Percentiles rank a stretch among this genome's conserved stretches.
phyloP scores from a whole-genome alignment of 1,284 basidiomycete species.

The Microbotryum lychnidis-dioicae region DNA sequence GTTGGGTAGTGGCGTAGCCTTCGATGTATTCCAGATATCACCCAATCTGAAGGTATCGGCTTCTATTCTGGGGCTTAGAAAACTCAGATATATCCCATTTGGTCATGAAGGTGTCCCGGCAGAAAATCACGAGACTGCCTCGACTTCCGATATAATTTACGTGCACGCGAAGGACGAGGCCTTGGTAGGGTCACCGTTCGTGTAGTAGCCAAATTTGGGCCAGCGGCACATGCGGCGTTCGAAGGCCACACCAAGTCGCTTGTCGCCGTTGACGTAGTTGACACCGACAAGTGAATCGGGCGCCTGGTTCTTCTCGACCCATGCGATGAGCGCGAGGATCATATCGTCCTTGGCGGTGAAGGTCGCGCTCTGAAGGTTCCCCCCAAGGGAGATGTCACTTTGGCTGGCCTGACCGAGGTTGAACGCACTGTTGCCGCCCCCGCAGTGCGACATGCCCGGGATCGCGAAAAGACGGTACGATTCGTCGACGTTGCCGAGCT shows the following conservation, averaged over 20 bases:
- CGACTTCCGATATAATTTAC: not conserved
- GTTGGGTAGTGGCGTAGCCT: too few relatives aligned
- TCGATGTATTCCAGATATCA: too few relatives aligned
- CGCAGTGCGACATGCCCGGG: conserved; percentile 18
- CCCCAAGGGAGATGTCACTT: not conserved
- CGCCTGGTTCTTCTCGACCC: conserved; percentile 16
- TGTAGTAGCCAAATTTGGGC: conserved; percentile 5
- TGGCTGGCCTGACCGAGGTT: conserved; percentile 13
- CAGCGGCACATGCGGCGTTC: conserved; percentile 8
- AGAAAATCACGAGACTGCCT: too few relatives aligned
- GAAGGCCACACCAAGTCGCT: conserved; percentile 1
- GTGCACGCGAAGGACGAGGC: conserved; percentile 13
- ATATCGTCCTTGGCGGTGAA: conserved; percentile 19
- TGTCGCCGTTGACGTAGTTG: conserved; percentile 11
- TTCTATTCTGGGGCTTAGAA: too few relatives aligned
- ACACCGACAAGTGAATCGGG: conserved; percentile 14
- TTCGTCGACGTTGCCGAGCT: conserved; percentile 21
- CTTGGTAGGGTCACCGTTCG: conserved; percentile 6
- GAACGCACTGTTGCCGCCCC: conserved; percentile 15
- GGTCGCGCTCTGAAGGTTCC: not conserved
- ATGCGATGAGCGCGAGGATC: conserved; percentile 15
- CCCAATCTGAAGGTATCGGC: too few relatives aligned
- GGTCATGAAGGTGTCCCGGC: too few relatives aligned
- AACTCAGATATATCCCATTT: too few relatives aligned
- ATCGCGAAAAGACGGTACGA: conserved; percentile 26